A percentile compares a stretch with the other conserved stretches of the same genome.
Conservation (phyloP, 345 rosid genomes). For the Corchorus olitorius region DNA sequence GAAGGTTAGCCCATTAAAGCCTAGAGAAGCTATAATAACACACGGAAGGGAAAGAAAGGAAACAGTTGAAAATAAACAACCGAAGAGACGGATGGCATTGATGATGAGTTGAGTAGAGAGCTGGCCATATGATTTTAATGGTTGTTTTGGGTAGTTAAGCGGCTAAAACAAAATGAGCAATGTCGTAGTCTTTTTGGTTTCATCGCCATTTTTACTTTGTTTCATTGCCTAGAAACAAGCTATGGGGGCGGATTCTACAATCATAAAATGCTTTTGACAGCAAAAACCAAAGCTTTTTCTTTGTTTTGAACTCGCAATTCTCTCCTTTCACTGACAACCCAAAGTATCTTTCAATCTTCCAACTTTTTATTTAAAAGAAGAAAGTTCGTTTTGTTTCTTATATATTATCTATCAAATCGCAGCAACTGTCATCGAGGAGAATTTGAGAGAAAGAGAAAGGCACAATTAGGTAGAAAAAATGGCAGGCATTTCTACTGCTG, state of each 20-base stretch:
- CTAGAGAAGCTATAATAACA: too few relatives aligned
- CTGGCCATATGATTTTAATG: neutral
- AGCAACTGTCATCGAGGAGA: neutral
- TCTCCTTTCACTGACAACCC: constrained; percentile 35
- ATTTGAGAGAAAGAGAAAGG: constrained; percentile 16
- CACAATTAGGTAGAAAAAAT: constrained; percentile 20
- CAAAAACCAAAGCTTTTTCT: constrained; percentile 19
- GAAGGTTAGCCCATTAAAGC: too few relatives aligned
- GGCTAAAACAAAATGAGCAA: constrained; percentile 23
- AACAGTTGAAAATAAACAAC: neutral
- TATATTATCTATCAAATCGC: constrained; percentile 10
- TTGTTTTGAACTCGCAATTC: constrained; percentile 21
- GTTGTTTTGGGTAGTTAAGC: constrained; percentile 37
- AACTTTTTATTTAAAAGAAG: neutral
- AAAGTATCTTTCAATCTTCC: constrained; percentile 17
- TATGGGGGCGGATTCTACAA: constrained; percentile 36
- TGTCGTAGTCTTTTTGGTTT: constrained; percentile 14
- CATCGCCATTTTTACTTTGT: constrained; percentile 27
- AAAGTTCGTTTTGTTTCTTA: constrained; percentile 5
- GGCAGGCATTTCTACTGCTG: constrained; percentile 41
- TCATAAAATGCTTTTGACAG: neutral
- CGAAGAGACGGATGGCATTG: neutral
- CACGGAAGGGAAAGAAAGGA: too few relatives aligned
- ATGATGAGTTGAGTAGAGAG: neutral
- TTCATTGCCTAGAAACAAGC: neutral